Evolutionary conservation across 192 early-diverging fungal genomes (phyloP).

Genomic region (Coemansia sp.): DNA sequence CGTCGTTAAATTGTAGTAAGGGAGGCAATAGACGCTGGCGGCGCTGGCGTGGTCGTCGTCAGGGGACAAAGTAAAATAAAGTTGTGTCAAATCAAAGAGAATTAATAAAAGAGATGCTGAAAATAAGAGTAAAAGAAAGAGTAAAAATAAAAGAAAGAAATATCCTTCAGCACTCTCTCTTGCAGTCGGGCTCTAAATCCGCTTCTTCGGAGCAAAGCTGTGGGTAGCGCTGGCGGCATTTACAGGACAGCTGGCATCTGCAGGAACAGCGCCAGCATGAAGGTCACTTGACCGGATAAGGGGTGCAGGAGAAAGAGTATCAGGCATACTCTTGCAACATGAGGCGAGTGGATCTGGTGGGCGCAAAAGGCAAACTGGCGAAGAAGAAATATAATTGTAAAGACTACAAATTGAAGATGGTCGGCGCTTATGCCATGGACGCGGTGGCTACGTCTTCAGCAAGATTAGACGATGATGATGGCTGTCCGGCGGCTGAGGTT

Average conservation of each 20-base stretch:
- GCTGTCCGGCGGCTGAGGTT: conserved; percentile 11
- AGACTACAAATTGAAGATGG: no score
- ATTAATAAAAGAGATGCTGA: background rate
- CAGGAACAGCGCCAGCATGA: background rate
- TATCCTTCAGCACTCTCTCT: background rate
- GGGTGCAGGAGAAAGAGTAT: background rate
- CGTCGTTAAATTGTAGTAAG: background rate
- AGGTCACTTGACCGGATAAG: conserved; percentile 34
- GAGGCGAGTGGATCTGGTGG: background rate
- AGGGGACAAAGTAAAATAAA: background rate
- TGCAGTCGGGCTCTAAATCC: background rate
- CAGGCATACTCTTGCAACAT: no score
- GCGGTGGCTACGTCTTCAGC: conserved; percentile 48
- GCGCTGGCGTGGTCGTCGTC: background rate
- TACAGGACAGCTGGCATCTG: background rate
- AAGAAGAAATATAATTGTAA: background rate
- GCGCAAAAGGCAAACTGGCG: background rate
- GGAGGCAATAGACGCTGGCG: background rate
- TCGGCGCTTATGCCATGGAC: conserved; percentile 24
- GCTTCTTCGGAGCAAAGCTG: background rate
- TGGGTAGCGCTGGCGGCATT: conserved; percentile 2
- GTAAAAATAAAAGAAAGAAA: background rate
- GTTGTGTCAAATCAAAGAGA: background rate
- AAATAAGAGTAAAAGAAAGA: background rate
- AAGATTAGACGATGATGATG: conserved; percentile 20